These are phyloP conservation scores for Chaetomiaceae sp. DNA, from an alignment of 2,329 filamentous ascomycete species.

Conservation along the genomic window DNA sequence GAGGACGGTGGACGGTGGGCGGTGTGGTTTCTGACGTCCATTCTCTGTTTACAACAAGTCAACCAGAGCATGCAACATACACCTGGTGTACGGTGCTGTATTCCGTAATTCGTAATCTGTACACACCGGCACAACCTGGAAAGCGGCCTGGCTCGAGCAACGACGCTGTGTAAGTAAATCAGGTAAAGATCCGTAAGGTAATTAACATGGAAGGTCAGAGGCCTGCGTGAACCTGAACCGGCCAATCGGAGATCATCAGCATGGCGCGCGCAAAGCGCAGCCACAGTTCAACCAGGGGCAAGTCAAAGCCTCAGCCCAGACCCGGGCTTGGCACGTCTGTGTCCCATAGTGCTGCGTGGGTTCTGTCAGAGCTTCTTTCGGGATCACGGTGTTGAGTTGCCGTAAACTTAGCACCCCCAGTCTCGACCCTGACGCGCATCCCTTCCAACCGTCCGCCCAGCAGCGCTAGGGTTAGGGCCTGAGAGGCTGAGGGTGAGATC, in stretches of 20 bases:
- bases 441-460: neutral
- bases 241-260: slow-evolving; percentile 4
- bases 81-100: too few species aligned
- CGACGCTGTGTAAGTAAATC: too few species aligned
- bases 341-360: neutral
- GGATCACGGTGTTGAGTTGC: slow-evolving; percentile 10
- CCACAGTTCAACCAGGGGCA: neutral
- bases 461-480: slow-evolving; percentile 7
- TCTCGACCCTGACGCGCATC: neutral
- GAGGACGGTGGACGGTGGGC: too few species aligned
- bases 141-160: too few species aligned
- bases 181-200: too few species aligned
- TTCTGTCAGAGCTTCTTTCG: neutral
- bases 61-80: too few species aligned
- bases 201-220: neutral
- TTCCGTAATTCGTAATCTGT: too few species aligned
- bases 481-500: too few species aligned
- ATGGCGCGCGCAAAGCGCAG: neutral
- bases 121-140: too few species aligned
- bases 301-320: neutral
- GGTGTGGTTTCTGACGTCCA: too few species aligned
- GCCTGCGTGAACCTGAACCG: neutral
- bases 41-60: too few species aligned
- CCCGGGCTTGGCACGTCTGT: slow-evolving; percentile 2
- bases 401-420: neutral